Percentiles rank a stretch among this genome's conserved stretches.
Evolutionary conservation across 2,329 filamentous ascomycete genomes (phyloP).

Genomic region (Cercospora sp.): DNA sequence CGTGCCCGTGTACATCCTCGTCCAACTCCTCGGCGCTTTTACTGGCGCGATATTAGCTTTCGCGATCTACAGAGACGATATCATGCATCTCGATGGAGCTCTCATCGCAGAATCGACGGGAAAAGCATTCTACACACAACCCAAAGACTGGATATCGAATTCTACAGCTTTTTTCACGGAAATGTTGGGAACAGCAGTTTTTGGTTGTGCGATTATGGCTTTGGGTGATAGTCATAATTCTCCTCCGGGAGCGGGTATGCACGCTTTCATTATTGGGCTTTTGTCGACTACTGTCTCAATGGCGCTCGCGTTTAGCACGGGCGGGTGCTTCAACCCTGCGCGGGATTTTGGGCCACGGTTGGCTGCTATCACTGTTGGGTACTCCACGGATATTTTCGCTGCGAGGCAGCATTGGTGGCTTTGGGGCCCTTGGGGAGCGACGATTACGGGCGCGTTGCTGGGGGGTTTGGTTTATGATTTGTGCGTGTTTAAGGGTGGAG

Average conservation of each 20-base stretch:
- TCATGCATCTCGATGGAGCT: constrained; percentile 44
- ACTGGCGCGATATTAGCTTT: constrained; percentile 51
- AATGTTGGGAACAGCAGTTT: constrained; percentile 35
- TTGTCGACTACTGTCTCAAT: constrained; percentile 42
- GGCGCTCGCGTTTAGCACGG: constrained; percentile 51
- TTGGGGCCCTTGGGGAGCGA: constrained; percentile 47
- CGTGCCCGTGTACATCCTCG: constrained; percentile 52
- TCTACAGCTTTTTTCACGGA: constrained; percentile 52
- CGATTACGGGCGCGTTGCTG: constrained; percentile 45
- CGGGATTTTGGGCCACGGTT: constrained; percentile 55
- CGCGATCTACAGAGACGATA: constrained; percentile 45
- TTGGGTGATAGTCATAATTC: constrained; percentile 34
- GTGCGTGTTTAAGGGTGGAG: constrained; percentile 53
- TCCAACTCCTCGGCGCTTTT: constrained; percentile 57
- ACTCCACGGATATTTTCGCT: constrained; percentile 40
- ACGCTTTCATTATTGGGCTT: constrained; percentile 52
- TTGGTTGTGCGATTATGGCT: constrained; percentile 46
- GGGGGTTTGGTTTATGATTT: constrained; percentile 52
- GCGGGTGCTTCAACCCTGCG: constrained; percentile 52
- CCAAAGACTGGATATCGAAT: constrained; percentile 30
- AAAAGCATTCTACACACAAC: constrained; percentile 33
- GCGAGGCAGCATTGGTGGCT: constrained; percentile 48
- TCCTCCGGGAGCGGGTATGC: constrained; percentile 52
- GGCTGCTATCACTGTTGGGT: constrained; percentile 49
- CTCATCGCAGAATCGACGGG: constrained; percentile 28